Evolutionary conservation across 805 yeast species (phyloP), one percentile per base, ranked within the genome.

Genomic region (Starmerella vaccinii): DNA sequence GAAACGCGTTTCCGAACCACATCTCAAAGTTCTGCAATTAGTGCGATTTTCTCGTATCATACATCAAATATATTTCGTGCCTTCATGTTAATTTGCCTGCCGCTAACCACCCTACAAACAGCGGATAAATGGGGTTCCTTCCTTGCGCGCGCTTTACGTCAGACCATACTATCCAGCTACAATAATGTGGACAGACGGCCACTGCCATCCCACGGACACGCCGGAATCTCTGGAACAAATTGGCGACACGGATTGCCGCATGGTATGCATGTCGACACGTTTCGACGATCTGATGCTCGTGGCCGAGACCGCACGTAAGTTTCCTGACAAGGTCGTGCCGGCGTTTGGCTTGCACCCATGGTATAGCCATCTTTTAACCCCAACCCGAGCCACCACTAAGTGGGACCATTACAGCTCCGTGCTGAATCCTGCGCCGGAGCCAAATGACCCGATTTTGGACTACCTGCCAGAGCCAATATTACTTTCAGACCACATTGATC

Each of bases 311-410:
- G 69, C 68, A 5, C 27, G 27, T 2, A n/a, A 3, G 21, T 54
- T 49, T 40, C 63, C 64, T 10, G 61, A 60, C 10, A 55, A 61
- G 29, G 61, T 69, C 13, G 50, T 64, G 8, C 71, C 72, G 1
- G 64, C 68, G 4, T 69, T 65, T 52, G 73, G 97, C 0, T 69
- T 87, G 1, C 98, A 90, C 65, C 98, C 98, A 0, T 90, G 97
- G 97, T 89, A 77, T 60, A 67, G 80, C 2, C 95, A 89, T 63
- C 56, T 81, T 18, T 82, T 78, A 55, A 68, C 75, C 2, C 59
- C 3, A 15, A 23, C 65, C n/a, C 63, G 8, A 5, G 8, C 58
- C 1, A 52, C 57, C 0, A 42, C 13, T 0, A 42, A n/a, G 26
- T 51, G 55, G 2, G 52, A 50, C 2, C 97, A 89, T 63, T 89